Evolutionary conservation across 108 stramenopile genomes (phyloP), one percentile per base, ranked within the genome.

Genomic region (Nitzschia palea): DNA sequence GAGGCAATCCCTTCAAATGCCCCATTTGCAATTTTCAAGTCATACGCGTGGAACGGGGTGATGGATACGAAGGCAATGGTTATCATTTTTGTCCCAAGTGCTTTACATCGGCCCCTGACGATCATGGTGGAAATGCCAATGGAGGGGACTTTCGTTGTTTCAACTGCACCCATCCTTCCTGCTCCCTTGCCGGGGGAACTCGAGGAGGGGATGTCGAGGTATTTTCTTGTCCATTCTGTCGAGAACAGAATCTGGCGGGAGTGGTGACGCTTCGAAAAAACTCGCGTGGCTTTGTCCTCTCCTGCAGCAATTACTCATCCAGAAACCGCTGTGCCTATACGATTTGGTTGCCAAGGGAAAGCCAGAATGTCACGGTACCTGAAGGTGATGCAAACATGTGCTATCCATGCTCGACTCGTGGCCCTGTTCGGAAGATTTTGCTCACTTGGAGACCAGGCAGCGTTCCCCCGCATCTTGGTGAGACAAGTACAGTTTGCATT

Each of bases 1-100:
- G 58, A 3, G 61, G 65, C 10, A 22, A 63, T 25, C 80, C 86
- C 1, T 43, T 86, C n/a, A 78, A 70, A 42, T 94, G 93, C 59
- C 88, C 89, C 17, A 86, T 94, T 33, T 94, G 93, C 53, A 76
- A 90, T 28, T 94, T 70, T 73, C 93, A 94, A 70, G 84, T 90
- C 6, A 61, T 90, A 50, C 22, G 67, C 33, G 61, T 86, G 44
- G 44, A 57, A 37, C 55, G 67, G 31, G 81, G 85, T 2, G 82
- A 81, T 48, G 86, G 81, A 20, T 84, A 89, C 62, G 72, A 77
- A 26, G 89, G 87, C 8, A 86, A 78, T 50, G 88, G 73, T 1
- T 85, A 85, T 56, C 42, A 62, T 59, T 31, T 94, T 22, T 94
- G 93, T 72, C 93, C 93, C 0, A 86, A 88, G 61, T 94, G 93